Evolutionary conservation across 2,329 filamentous ascomycete species (phyloP), one percentile per base, ranked within the genome.

Genomic region (Teratosphaeria nubilosa): DNA sequence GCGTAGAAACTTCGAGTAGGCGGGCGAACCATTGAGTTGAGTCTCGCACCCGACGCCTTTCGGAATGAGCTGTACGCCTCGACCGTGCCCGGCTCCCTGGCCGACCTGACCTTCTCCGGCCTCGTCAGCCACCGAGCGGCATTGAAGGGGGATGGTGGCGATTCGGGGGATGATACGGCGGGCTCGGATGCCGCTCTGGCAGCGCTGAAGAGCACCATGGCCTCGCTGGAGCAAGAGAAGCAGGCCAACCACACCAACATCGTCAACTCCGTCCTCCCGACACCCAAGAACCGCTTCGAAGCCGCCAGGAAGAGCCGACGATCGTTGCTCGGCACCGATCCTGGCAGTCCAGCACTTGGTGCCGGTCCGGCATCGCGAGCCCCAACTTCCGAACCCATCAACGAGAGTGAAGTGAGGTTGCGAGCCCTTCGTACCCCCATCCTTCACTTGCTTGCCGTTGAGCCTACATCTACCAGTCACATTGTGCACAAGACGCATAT

Each of bases 151-250:
- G 76, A 70, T 5, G 77, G 83, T 37, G 76, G 80, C 65, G 79
- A 80, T 70, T 78, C 78, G 45, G 76, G 80, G 68, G 75, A 80
- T 68, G 79, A 76, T 37, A 81, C 78, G 51, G 78, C 79, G 30
- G 80, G 79, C 60, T 78, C 78, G 45, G 83, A 86, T 69, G 41
- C 80, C 60, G 83, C 83, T 30, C 70, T 86, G 69, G 81, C 81
- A 56, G 78, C 77, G 45, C 74, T 86, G 56, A 79, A 84, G 70
- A 81, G 77, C 68, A 84, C 77, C 65, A 75, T 86, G 69, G 83
- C 78, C 60, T 79, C 80, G 24, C 78, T 82, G 55, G 76, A 83
- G 66, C 76, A 83, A 66, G 78, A 82, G 63, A 84, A 84, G 71
- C 78, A 84, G 70, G 82, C 82, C 41, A 83, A 82, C 69, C 66